Base-by-base conservation (phyloP, 305 asterid genomes). In the Fraxinus latifolia region DNA sequence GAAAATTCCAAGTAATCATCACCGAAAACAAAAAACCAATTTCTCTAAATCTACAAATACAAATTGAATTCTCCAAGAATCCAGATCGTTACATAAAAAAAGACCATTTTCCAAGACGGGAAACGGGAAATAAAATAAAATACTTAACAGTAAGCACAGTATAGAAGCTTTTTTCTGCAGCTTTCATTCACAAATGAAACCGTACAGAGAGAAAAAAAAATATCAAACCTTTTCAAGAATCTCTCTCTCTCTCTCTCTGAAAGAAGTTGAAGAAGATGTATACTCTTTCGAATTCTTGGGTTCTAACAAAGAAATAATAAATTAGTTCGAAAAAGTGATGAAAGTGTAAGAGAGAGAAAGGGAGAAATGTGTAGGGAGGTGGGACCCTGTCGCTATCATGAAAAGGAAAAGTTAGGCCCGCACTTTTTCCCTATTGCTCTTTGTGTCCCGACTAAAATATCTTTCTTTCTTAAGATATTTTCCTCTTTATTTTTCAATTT, bases 341-440 rank as follows among this genome's bases (percentile, higher is more conserved):
- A 68, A 68, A 29, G 36, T 65, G 72, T 65, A 65, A 84, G 79
- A 73, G 34, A n/a, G 39, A 75, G 44, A 29, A 76, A 68, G 77
- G 25, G 33, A 23, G n/a, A 27, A 67, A 67, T 67, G 9, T 25
- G 74, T 6, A 70, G 75, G 17, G 75, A 31, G 75, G 75, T 70
- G 75, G 75, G 75, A 70, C 75, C 75, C 42, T 31, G 75, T 70
- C 75, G 42, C 75, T 70, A 12, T 70, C 75, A 29, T 23, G 74
- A 67, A 67, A 67, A 67, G 75, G 75, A 31, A 31, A 31, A 70
- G 75, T 70, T 70, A 70, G 75, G 75, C 75, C 75, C 75, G 42
- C 75, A 70, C 75, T 70, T 31, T 15, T 70, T 31, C 23, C 75
- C 75, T 70, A 36, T 70, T 15, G 33, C 72, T 32, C 75, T 68